Evolutionary conservation across 225 moss, liverwort and hornwort genomes (phyloP).

Genomic region (Ulota crispa): DNA sequence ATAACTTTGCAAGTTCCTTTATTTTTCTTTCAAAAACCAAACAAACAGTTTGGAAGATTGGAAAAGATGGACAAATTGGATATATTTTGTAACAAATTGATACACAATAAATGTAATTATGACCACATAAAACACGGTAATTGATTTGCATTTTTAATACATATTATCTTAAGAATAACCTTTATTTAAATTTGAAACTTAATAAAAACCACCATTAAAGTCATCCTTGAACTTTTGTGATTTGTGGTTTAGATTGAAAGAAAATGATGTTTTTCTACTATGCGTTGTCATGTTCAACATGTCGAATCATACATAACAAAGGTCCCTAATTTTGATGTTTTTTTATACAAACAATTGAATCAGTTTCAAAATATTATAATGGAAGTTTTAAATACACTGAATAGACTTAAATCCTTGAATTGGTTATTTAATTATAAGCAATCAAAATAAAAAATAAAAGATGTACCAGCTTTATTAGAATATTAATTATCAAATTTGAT

Average conservation of each 20-base stretch:
- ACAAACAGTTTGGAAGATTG: neutral
- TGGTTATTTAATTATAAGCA: too few species aligned
- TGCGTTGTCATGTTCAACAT: neutral
- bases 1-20: rapidly evolving
- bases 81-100: neutral
- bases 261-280: neutral
- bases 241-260: neutral
- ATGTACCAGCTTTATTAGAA: neutral
- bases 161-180: neutral
- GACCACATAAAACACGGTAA: neutral
- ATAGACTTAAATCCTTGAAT: too few species aligned
- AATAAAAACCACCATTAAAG: rapidly evolving
- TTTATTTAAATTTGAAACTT: rapidly evolving
- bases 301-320: neutral
- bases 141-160: neutral
- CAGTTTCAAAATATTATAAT: too few species aligned
- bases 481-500: neutral
- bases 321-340: neutral
- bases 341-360: too few species aligned
- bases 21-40: rapidly evolving
- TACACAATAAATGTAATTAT: neutral
- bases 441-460: neutral
- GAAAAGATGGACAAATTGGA: rapidly evolving
- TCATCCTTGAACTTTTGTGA: neutral
- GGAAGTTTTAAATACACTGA: too few species aligned